phyloP scores from a whole-genome alignment of 2,329 filamentous ascomycete genomes.

The Pleochaeta shiraiana region DNA sequence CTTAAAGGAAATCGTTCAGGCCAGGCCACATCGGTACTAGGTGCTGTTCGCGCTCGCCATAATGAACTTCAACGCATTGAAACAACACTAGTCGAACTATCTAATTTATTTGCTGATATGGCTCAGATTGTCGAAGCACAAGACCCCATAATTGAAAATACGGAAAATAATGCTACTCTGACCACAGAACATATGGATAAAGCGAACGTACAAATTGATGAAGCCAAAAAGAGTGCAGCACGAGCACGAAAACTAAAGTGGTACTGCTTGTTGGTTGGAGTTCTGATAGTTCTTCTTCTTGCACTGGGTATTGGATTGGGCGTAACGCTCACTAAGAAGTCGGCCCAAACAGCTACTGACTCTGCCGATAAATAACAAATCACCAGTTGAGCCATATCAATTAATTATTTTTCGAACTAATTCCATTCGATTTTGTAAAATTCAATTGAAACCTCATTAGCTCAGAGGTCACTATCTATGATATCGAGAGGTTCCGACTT shows the following conservation, averaged over 20 bases:
- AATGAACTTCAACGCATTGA: constrained; percentile 69
- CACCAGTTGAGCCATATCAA: too few relatives aligned
- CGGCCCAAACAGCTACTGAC: neutral
- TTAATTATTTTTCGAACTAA: too few relatives aligned
- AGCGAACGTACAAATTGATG: constrained; percentile 45
- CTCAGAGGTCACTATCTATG: too few relatives aligned
- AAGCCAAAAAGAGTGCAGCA: constrained; percentile 43
- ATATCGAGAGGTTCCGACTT: too few relatives aligned
- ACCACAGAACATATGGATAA: constrained; percentile 44
- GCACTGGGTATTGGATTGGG: constrained; percentile 28
- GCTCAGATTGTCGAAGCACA: constrained; percentile 54
- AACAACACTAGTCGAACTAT: constrained; percentile 47
- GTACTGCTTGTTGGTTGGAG: constrained; percentile 45
- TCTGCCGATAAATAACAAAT: too few relatives aligned
- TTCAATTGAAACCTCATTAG: too few relatives aligned
- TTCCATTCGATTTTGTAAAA: too few relatives aligned
- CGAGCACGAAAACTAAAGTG: constrained; percentile 58
- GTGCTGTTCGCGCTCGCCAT: constrained; percentile 61
- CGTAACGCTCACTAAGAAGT: constrained; percentile 13
- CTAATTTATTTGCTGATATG: constrained; percentile 49
- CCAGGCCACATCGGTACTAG: constrained; percentile 50
- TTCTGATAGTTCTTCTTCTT: constrained; percentile 36
- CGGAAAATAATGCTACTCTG: constrained; percentile 42
- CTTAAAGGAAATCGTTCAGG: constrained; percentile 54
- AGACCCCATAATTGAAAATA: constrained; percentile 36